phyloP scores from a whole-genome alignment of 352 stramenopile genomes.

The Globisporangium parvum region DNA sequence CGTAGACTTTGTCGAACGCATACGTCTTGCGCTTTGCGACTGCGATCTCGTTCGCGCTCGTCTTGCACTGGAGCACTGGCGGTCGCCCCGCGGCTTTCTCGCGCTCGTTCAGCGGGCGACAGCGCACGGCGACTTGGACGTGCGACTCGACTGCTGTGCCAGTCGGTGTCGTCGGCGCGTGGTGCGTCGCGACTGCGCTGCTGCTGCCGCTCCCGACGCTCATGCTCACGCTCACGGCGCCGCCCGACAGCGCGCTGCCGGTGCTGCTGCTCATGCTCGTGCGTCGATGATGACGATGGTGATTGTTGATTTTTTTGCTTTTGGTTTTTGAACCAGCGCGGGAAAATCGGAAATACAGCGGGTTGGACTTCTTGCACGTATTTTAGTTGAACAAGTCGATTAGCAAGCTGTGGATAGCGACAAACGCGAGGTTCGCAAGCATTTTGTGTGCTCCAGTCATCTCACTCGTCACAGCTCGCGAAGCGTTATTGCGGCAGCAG shows the following conservation, averaged over 20 bases:
- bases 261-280: slow-evolving; percentile 3
- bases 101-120: slow-evolving; percentile 82
- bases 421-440: no score
- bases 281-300: background rate
- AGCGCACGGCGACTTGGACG: slow-evolving; percentile 89
- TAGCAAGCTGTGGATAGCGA: no score
- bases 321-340: background rate
- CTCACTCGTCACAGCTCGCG: no score
- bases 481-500: no score
- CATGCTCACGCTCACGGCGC: slow-evolving; percentile 3
- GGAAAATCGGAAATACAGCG: background rate
- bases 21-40: slow-evolving; percentile 89
- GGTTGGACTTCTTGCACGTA: no score
- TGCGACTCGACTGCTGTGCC: slow-evolving; percentile 20
- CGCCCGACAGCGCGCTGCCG: slow-evolving; percentile 1
- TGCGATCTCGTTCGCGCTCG: slow-evolving; percentile 78
- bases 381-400: no score
- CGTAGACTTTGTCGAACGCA: slow-evolving; percentile 91
- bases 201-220: slow-evolving; percentile 3
- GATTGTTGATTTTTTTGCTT: no score
- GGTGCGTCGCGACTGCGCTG: background rate
- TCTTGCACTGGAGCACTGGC: slow-evolving; percentile 83
- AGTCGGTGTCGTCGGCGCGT: background rate
- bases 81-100: slow-evolving; percentile 77
- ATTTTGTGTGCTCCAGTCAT: no score